Percentiles rank a stretch among this genome's conserved stretches.
These are phyloP conservation scores for Blepharisma japonicum DNA, from an alignment of 73 alveolate genomes.

Conservation along the genomic window DNA sequence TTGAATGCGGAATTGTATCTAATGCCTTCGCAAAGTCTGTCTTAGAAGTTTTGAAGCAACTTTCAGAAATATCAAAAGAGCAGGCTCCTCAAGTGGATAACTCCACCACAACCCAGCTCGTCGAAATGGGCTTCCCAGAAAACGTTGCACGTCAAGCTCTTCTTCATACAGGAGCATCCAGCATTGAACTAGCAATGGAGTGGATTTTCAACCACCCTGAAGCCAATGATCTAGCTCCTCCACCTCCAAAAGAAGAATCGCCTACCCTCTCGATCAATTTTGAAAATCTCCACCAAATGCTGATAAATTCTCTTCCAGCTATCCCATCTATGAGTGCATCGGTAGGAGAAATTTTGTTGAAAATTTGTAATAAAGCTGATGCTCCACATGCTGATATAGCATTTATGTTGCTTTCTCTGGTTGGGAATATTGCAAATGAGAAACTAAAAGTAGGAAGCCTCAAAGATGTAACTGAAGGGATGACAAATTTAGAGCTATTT, in stretches of 20 bases:
- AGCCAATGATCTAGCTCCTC: neutral
- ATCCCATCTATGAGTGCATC: neutral
- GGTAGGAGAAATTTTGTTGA: neutral
- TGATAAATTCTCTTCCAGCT: neutral
- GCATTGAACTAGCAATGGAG: conserved; percentile 30
- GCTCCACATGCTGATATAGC: neutral
- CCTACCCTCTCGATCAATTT: neutral
- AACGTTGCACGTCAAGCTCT: conserved; percentile 16
- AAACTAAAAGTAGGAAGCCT: neutral
- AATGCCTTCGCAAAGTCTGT: conserved; percentile 19
- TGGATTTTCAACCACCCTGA: conserved; percentile 33
- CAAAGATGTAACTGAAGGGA: neutral
- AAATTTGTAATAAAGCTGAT: neutral
- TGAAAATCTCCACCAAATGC: neutral
- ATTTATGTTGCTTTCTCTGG: neutral
- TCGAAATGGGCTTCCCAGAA: conserved; percentile 25
- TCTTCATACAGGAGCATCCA: conserved; percentile 12
- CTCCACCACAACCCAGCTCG: neutral
- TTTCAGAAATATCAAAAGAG: conserved; percentile 5
- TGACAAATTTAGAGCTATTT: neutral
- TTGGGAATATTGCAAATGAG: conserved; percentile 17
- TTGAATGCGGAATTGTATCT: conserved; percentile 1
- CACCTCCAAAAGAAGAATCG: neutral
- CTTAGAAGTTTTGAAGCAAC: neutral
- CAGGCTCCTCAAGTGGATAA: conserved; percentile 22